These are phyloP conservation scores for Pyracantha coccinea DNA, from an alignment of 331 rosid species.

Conservation along the genomic window DNA sequence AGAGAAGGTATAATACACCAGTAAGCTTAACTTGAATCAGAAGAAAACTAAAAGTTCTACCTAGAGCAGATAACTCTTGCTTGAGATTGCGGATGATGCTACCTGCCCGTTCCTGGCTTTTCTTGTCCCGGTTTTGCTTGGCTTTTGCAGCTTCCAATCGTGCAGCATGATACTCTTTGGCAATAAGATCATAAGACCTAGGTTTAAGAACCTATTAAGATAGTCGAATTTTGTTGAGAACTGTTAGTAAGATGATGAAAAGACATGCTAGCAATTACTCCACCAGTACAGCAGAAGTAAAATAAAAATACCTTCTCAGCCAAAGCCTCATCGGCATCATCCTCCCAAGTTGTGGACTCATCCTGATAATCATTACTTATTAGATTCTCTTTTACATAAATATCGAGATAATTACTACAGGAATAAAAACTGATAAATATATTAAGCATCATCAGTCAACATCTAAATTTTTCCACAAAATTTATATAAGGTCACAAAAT, in stretches of 20 bases:
- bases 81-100: conserved; percentile 62
- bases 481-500: background rate
- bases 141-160: conserved; percentile 79
- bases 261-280: background rate
- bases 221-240: background rate
- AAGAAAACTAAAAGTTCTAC: conserved; percentile 28
- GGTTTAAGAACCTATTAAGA: conserved; percentile 42
- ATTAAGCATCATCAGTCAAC: background rate
- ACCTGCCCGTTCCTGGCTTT: conserved; percentile 71
- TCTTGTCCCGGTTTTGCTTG: conserved; percentile 62
- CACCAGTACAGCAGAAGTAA: background rate
- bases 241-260: background rate
- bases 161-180: conserved; percentile 71
- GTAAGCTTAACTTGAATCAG: conserved; percentile 12
- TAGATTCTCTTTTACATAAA: background rate
- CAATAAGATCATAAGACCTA: conserved; percentile 71
- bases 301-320: conserved; percentile 46
- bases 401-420: background rate
- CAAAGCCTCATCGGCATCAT: conserved; percentile 35
- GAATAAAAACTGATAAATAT: background rate
- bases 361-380: conserved; percentile 37
- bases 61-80: conserved; percentile 69
- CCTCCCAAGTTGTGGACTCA: conserved; percentile 68
- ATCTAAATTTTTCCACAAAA: background rate
- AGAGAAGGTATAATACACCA: conserved; percentile 1